Conservation (phyloP, 345 rosid species). For the Xanthoceras sorbifolium region DNA sequence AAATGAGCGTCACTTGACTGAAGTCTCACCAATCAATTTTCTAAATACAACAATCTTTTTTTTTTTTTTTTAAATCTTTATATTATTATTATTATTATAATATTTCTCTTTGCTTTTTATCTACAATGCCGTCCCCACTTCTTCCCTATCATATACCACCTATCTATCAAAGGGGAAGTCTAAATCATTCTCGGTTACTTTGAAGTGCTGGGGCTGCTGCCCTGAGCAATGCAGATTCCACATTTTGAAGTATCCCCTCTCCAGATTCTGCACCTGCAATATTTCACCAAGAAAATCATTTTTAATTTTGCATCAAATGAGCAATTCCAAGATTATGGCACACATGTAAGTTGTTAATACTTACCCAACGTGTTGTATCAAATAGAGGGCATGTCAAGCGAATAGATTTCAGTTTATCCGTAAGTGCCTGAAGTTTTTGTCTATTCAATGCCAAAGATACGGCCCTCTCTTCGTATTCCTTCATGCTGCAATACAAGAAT, state of each 20-base stretch:
- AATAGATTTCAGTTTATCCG: conserved; percentile 61
- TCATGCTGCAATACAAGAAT: conserved; percentile 53
- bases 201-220: conserved; percentile 77
- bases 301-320: neutral
- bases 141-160: conserved; percentile 14
- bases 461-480: conserved; percentile 90
- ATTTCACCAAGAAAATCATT: neutral
- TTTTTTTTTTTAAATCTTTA: neutral
- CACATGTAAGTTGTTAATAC: conserved; percentile 10
- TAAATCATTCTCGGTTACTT: conserved; percentile 70
- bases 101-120: conserved; percentile 34
- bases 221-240: conserved; percentile 85
- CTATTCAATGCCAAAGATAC: conserved; percentile 75
- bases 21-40: neutral
- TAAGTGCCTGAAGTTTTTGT: conserved; percentile 70
- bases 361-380: conserved; percentile 95
- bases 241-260: conserved; percentile 89
- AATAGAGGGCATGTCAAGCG: conserved; percentile 89
- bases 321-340: neutral
- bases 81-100: conserved; percentile 20
- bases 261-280: conserved; percentile 86
- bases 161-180: conserved; percentile 73
- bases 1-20: conserved; percentile 18
- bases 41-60: neutral
- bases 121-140: conserved; percentile 36